phyloP scores from a whole-genome alignment of 208 protist genomes.

The Leptomonas pyrrhocoris region DNA sequence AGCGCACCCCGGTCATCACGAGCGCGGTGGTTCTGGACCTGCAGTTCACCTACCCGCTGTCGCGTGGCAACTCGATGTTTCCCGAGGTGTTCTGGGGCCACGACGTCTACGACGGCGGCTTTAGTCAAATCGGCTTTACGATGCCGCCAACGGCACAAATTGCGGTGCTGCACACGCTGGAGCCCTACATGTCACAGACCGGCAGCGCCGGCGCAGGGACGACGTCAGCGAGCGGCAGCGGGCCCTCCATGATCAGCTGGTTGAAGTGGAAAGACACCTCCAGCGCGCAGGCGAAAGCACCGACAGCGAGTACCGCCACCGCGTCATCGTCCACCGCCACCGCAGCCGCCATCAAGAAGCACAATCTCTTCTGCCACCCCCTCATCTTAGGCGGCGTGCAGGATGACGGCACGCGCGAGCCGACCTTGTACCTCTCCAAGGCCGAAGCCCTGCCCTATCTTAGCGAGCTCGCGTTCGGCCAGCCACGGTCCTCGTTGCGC shows the following conservation, averaged over 20 bases:
- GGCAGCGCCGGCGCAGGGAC: background rate
- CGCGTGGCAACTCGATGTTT: slow-evolving; percentile 86
- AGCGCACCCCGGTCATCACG: slow-evolving; percentile 61
- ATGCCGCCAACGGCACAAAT: slow-evolving; percentile 89
- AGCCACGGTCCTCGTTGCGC: slow-evolving; percentile 77
- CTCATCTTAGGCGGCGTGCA: slow-evolving; percentile 55
- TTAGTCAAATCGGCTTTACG: slow-evolving; percentile 83
- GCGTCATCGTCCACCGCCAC: background rate
- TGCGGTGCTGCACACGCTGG: slow-evolving; percentile 76
- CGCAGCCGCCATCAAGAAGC: slow-evolving; percentile 14
- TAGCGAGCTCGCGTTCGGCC: slow-evolving; percentile 58
- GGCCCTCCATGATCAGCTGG: slow-evolving; percentile 48
- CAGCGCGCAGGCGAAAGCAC: background rate
- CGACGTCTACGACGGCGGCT: slow-evolving; percentile 85
- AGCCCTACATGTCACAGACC: slow-evolving; percentile 27
- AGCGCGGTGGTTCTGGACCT: slow-evolving; percentile 83
- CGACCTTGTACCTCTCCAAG: slow-evolving; percentile 81
- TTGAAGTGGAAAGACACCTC: slow-evolving; percentile 53
- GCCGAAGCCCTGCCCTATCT: slow-evolving; percentile 84
- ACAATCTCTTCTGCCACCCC: slow-evolving; percentile 63
- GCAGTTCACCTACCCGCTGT: slow-evolving; percentile 77
- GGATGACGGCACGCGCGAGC: slow-evolving; percentile 66
- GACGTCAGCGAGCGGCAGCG: background rate
- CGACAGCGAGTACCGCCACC: background rate
- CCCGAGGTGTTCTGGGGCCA: slow-evolving; percentile 91